These are phyloP conservation scores for Fraxinus xanthoxyloides DNA, from an alignment of 305 asterid species.

Conservation along the genomic window DNA sequence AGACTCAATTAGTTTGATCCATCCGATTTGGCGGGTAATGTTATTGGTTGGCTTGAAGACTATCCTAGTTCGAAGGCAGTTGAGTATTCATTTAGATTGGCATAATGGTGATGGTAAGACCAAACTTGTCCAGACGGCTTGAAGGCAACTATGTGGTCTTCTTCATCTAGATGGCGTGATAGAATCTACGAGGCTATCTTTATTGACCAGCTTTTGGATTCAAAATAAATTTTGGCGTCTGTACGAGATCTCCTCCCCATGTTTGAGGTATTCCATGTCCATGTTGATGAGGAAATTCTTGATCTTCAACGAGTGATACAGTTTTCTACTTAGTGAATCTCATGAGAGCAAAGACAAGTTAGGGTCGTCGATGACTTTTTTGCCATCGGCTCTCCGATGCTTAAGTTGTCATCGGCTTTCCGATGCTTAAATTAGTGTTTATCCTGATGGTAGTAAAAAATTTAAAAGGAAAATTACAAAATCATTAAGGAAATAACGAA, in stretches of 20 bases:
- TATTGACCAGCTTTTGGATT: not conserved
- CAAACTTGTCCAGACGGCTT: not conserved
- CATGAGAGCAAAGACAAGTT: not conserved
- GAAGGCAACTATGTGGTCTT: too few relatives aligned
- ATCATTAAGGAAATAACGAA: too few relatives aligned
- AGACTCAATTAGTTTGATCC: not conserved
- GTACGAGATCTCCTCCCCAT: not conserved
- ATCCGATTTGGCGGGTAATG: not conserved
- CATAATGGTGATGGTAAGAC: not conserved
- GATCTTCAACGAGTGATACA: not conserved
- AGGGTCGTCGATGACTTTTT: too few relatives aligned
- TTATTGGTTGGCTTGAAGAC: not conserved
- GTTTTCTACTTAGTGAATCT: not conserved
- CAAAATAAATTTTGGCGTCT: too few relatives aligned
- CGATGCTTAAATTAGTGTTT: not conserved
- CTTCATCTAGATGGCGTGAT: not conserved
- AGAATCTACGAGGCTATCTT: not conserved
- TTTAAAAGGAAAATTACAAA: too few relatives aligned
- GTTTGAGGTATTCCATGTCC: not conserved
- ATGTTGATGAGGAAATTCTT: not conserved
- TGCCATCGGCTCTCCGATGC: too few relatives aligned
- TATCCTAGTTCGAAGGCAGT: not conserved
- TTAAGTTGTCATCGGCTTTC: not conserved
- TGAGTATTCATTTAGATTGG: not conserved
- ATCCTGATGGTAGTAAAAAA: not conserved